phyloP scores from a whole-genome alignment of 2,329 filamentous ascomycete genomes.

The Zymoseptoria ardabiliae region DNA sequence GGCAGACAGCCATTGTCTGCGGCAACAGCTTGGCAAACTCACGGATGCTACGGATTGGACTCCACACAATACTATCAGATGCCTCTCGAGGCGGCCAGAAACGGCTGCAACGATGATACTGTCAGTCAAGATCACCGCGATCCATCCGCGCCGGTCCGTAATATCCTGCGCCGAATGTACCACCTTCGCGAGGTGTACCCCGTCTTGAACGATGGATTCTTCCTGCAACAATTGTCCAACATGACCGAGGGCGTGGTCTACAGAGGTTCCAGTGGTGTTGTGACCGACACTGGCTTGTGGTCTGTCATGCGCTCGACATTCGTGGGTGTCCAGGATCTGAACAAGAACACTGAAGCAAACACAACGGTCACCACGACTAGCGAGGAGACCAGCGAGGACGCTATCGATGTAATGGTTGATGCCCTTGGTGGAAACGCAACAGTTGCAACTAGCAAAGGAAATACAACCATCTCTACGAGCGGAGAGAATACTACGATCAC shows the following conservation, averaged over 20 bases:
- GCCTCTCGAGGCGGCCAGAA: constrained; percentile 44
- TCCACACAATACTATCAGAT: constrained; percentile 50
- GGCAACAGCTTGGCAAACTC: constrained; percentile 53
- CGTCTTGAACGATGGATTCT: constrained; percentile 51
- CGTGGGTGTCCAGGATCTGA: constrained; percentile 43
- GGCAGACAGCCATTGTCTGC: constrained; percentile 56
- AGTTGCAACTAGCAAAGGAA: constrained; percentile 22
- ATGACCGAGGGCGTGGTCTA: constrained; percentile 44
- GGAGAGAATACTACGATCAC: neutral
- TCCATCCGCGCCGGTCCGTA: constrained; percentile 52
- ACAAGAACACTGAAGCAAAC: constrained; percentile 19
- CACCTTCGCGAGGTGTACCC: constrained; percentile 50
- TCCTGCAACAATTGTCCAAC: constrained; percentile 48
- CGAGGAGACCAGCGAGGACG: neutral
- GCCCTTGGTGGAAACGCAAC: neutral
- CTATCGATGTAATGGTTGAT: neutral
- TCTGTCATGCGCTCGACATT: constrained; percentile 46
- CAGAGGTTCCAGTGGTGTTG: constrained; percentile 43
- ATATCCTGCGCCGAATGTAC: constrained; percentile 53
- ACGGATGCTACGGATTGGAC: constrained; percentile 53
- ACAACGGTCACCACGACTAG: constrained; percentile 18
- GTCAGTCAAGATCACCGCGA: constrained; percentile 55
- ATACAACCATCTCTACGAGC: constrained; percentile 11
- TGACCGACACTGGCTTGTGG: constrained; percentile 53
- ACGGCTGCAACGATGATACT: constrained; percentile 49